These are phyloP conservation scores for Phytomonas sp. DNA, from an alignment of 208 protist genomes.

Conservation along the genomic window DNA sequence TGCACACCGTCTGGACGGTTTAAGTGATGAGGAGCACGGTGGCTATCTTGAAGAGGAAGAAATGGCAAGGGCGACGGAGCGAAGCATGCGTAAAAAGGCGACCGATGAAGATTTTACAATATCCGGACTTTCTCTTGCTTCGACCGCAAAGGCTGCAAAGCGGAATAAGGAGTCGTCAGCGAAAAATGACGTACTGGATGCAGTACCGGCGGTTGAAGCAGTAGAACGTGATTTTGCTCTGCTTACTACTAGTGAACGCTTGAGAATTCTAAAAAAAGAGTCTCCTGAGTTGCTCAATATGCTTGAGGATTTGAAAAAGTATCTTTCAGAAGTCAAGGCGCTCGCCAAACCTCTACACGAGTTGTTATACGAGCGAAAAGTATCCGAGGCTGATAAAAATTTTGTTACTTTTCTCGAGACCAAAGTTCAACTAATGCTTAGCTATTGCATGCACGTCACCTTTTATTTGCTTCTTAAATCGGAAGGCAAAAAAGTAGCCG, in stretches of 20 bases:
- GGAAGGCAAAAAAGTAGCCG: conserved; percentile 86
- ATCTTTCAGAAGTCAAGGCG: conserved; percentile 79
- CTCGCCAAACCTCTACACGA: conserved; percentile 76
- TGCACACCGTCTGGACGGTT: conserved; percentile 79
- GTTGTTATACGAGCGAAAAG: conserved; percentile 71
- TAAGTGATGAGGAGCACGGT: conserved; percentile 70
- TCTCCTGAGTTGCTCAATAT: conserved; percentile 88
- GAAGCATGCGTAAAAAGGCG: conserved; percentile 36
- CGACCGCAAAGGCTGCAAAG: conserved; percentile 15
- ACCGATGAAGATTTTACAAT: conserved; percentile 80
- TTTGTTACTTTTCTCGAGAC: conserved; percentile 84
- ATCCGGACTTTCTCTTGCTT: conserved; percentile 36
- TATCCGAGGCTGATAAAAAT: conserved; percentile 61
- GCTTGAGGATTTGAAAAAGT: conserved; percentile 76
- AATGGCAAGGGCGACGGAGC: conserved; percentile 56
- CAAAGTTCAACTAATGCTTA: conserved; percentile 92
- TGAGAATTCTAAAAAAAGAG: conserved; percentile 84
- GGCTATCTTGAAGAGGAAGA: conserved; percentile 71
- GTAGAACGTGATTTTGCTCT: conserved; percentile 86
- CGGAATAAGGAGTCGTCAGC: not conserved
- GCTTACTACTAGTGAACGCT: conserved; percentile 76
- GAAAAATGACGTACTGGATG: conserved; percentile 21
- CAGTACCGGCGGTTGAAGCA: conserved; percentile 67
- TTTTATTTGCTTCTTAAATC: conserved; percentile 92
- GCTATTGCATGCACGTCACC: conserved; percentile 93